Conservation (phyloP, 331 rosid genomes). For the Malus hybrid region DNA sequence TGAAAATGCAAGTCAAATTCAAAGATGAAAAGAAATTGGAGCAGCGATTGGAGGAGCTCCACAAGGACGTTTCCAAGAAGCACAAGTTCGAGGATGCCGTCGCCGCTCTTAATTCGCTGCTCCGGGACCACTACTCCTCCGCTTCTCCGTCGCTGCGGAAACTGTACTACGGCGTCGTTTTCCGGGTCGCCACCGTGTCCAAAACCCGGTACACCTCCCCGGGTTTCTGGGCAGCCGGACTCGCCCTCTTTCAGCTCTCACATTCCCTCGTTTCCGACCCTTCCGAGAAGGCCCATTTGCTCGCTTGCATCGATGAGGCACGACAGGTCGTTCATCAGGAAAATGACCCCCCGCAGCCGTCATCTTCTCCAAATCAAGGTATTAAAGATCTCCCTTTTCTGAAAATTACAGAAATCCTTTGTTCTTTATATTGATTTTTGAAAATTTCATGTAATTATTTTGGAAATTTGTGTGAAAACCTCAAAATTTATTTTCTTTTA, state of each 20-base stretch:
- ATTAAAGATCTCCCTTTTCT: not conserved
- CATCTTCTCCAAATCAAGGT: conserved; percentile 6
- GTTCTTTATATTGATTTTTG: too few relatives aligned
- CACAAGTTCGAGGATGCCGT: conserved; percentile 65
- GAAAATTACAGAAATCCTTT: not conserved
- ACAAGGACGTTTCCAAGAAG: conserved; percentile 70
- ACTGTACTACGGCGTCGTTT: conserved; percentile 55
- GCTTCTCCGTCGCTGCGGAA: conserved; percentile 65
- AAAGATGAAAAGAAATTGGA: conserved; percentile 33
- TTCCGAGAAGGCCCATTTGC: conserved; percentile 51
- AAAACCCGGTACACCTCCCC: conserved; percentile 77
- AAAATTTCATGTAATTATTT: too few relatives aligned
- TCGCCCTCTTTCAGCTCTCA: conserved; percentile 66
- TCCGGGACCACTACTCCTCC: conserved; percentile 37
- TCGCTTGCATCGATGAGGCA: conserved; percentile 58
- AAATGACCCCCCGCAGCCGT: conserved; percentile 33
- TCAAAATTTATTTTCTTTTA: not conserved
- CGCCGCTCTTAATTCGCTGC: conserved; percentile 46
- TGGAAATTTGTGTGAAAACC: too few relatives aligned
- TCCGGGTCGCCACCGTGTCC: conserved; percentile 78
- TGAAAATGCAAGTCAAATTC: conserved; percentile 42
- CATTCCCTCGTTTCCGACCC: conserved; percentile 36
- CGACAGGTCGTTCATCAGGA: conserved; percentile 49
- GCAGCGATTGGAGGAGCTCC: conserved; percentile 60
- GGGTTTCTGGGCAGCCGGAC: conserved; percentile 81